Base-by-base conservation (phyloP, 1,139 yeast species). In the Taphrina flavorubra region DNA sequence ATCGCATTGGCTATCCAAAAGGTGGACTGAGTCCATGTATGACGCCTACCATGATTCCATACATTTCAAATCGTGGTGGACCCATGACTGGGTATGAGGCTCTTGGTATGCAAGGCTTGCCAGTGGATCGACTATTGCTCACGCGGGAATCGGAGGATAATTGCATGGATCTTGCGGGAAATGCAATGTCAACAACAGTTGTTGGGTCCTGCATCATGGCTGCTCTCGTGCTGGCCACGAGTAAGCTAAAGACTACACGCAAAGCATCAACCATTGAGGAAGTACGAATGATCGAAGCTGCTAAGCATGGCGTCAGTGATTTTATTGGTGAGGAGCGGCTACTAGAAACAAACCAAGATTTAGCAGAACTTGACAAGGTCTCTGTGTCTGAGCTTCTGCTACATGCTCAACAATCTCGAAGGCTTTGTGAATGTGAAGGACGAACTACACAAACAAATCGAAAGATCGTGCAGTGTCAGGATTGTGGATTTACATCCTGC, bases 51-150 rank as follows among this genome's bases (percentile, higher is more conserved):
- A 65, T 67, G 37, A 68, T 68, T 47, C 69, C 70, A 5, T 68
- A 65, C 57, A 68, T 68, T 11, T 65, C 70, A 13, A 68, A 65
- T 47, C 66, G 70, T 25, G 70, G 70, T 13, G 70, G 70, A 6
- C 70, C 70, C 20, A 65, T 68, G 69, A 56, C 66, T 40, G 70
- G 70, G 1, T 68, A 65, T 31, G 70, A 68, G 37, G 64, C 70
- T 1, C 64, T 68, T 6, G 66, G 67, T 1, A 65, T 68, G 69
- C 70, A 68, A 49, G 70, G 70, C 18, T 39, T 68, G 2, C 70
- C 69, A 1, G 67, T 68, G n/a, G 70, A 68, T 13, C 66, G 62
- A 42, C 56, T 68, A 11, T 42, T 65, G 40, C 59, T 68, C 36
- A 68, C 70, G 1, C 62, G 69, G 20, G 70, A 68, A 36, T 58